Evolutionary conservation across 768 basidiomycete genomes (phyloP).

Genomic region (Psilocybe sp.): DNA sequence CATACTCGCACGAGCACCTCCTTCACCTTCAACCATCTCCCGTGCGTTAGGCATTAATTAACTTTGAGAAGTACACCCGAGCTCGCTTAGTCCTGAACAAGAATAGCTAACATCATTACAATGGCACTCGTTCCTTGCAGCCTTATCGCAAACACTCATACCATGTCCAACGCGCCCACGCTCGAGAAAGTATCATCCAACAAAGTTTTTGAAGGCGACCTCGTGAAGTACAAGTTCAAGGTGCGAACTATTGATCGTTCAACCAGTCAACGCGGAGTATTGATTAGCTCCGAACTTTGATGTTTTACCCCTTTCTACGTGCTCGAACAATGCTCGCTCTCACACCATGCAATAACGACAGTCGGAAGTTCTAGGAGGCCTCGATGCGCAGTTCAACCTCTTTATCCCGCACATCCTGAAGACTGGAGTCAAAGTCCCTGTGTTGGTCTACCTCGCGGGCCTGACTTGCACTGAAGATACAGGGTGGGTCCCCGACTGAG

Average conservation of each 20-base stretch:
- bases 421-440: constrained; percentile 43
- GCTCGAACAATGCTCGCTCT: too few species aligned
- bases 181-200: constrained; percentile 74
- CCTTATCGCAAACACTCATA: not conserved
- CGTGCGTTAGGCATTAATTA: too few species aligned
- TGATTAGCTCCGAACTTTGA: not conserved
- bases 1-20: too few species aligned
- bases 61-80: too few species aligned
- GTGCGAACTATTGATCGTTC: constrained; percentile 26
- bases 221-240: constrained; percentile 87
- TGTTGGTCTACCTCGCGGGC: constrained; percentile 88
- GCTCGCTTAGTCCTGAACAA: too few species aligned
- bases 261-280: not conserved
- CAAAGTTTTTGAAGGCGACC: constrained; percentile 76
- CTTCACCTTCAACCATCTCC: too few species aligned
- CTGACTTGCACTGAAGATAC: constrained; percentile 92
- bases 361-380: constrained; percentile 70
- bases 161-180: constrained; percentile 9
- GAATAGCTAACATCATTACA: not conserved
- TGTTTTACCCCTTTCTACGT: too few species aligned
- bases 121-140: constrained; percentile 1
- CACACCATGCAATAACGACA: constrained; percentile 21
- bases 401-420: constrained; percentile 70
- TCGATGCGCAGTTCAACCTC: constrained; percentile 79
- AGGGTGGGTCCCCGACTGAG: constrained; percentile 47